A percentile compares a stretch with the other conserved stretches of the same genome.
These are phyloP conservation scores for Colletotrichum salicis DNA, from an alignment of 2,329 filamentous ascomycete genomes.

Conservation along the genomic window DNA sequence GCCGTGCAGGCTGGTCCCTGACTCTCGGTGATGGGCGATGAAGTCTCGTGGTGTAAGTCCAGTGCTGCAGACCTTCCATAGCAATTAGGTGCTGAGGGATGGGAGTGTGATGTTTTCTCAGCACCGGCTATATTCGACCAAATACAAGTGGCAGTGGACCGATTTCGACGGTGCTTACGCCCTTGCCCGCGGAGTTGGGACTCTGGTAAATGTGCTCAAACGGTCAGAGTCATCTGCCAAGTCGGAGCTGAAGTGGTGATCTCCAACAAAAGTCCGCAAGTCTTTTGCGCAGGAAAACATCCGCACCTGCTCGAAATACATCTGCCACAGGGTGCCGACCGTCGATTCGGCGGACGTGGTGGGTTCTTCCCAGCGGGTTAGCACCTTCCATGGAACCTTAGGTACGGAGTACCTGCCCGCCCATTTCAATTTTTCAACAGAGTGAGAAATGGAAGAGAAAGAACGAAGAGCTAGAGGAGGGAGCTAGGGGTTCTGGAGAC, in stretches of 20 bases:
- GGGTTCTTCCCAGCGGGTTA: neutral
- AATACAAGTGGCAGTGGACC: conserved; percentile 22
- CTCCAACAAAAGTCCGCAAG: conserved; percentile 10
- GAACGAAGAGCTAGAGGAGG: neutral
- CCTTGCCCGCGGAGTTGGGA: conserved; percentile 9
- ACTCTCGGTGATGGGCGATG: neutral
- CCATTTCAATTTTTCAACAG: too few relatives aligned
- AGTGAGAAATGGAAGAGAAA: neutral
- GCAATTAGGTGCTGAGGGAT: neutral
- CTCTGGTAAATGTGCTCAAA: neutral
- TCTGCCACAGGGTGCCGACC: neutral
- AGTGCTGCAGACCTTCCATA: neutral
- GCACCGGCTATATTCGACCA: neutral
- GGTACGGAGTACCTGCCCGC: too few relatives aligned
- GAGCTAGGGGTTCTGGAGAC: conserved; percentile 29
- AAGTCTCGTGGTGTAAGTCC: neutral
- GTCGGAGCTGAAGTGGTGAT: neutral
- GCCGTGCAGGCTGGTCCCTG: conserved; percentile 4
- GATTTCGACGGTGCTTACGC: neutral
- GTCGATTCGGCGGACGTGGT: neutral
- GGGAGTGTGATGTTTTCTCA: neutral
- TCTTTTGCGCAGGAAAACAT: neutral
- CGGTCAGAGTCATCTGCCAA: neutral
- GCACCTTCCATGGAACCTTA: neutral
- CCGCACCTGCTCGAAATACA: neutral